Percentiles rank a stretch among this genome's conserved stretches.
phyloP scores from a whole-genome alignment of 2,329 filamentous ascomycete genomes.

The Ophiostoma novo-ulmi region DNA sequence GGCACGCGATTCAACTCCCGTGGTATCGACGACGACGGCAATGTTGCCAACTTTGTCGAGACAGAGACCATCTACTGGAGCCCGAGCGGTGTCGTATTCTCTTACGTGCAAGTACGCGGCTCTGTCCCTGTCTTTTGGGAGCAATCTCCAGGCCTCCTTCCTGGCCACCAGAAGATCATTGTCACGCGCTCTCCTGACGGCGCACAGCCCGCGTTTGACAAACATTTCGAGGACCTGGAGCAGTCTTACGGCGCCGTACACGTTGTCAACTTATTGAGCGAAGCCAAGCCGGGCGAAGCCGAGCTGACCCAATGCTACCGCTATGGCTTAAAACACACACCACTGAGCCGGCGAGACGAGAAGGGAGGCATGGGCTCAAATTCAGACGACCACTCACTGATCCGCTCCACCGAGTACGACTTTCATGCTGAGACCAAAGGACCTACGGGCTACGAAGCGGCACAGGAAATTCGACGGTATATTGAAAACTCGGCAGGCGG shows the following conservation, averaged over 20 bases:
- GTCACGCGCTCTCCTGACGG: constrained; percentile 85
- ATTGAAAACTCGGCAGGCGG: constrained; percentile 75
- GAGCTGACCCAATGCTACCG: constrained; percentile 78
- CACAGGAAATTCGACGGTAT: constrained; percentile 72
- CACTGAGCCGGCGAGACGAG: constrained; percentile 47
- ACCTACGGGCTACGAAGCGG: constrained; percentile 81
- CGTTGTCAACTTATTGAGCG: constrained; percentile 89
- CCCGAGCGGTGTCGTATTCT: constrained; percentile 73
- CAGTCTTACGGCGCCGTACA: constrained; percentile 85
- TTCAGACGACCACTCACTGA: constrained; percentile 63
- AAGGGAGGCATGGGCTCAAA: constrained; percentile 35
- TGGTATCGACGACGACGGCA: constrained; percentile 94
- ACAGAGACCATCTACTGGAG: constrained; percentile 91
- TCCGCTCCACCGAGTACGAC: constrained; percentile 84
- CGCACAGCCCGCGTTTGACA: constrained; percentile 90
- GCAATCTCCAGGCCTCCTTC: constrained; percentile 78
- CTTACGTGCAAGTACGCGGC: constrained; percentile 86
- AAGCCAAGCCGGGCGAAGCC: constrained; percentile 77
- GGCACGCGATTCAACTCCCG: constrained; percentile 96
- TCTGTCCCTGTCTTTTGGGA: constrained; percentile 98
- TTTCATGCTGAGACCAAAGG: constrained; percentile 93
- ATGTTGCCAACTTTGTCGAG: constrained; percentile 98
- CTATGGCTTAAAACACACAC: constrained; percentile 68
- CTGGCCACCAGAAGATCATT: constrained; percentile 89
- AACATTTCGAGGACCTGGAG: constrained; percentile 85